phyloP scores from a whole-genome alignment of 2,329 filamentous ascomycete genomes.

The Aphanocladium album region DNA sequence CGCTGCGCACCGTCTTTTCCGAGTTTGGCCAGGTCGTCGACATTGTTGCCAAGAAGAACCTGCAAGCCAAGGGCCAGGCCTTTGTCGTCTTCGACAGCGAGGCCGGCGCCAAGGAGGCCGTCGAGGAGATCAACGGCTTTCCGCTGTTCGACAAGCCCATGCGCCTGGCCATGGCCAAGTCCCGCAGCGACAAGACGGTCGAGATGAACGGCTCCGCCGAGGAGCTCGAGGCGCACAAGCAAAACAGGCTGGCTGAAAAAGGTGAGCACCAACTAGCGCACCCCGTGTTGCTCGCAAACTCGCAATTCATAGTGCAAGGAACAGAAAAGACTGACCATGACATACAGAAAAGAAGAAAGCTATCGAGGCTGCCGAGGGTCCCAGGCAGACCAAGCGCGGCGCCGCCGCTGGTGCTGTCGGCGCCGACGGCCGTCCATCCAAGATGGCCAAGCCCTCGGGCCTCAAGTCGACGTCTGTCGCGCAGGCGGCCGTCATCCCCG shows the following conservation, averaged over 20 bases:
- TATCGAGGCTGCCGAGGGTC: conserved; percentile 69
- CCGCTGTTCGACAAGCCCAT: conserved; percentile 90
- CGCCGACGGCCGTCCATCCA: conserved; percentile 54
- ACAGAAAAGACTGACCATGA: neutral
- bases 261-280: too few relatives aligned
- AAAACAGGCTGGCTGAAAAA: conserved; percentile 80
- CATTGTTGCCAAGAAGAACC: conserved; percentile 80
- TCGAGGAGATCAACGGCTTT: conserved; percentile 88
- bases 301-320: too few relatives aligned
- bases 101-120: conserved; percentile 73
- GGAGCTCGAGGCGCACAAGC: conserved; percentile 84
- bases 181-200: conserved; percentile 83
- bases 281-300: too few relatives aligned
- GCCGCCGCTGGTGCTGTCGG: conserved; percentile 41
- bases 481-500: conserved; percentile 72
- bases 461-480: conserved; percentile 70
- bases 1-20: conserved; percentile 72
- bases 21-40: conserved; percentile 85
- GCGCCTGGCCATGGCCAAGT: conserved; percentile 75
- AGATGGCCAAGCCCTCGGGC: conserved; percentile 55
- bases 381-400: conserved; percentile 67
- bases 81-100: conserved; percentile 85
- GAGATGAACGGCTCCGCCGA: conserved; percentile 65
- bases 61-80: conserved; percentile 91
- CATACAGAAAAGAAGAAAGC: conserved; percentile 69